phyloP scores from a whole-genome alignment of 2,329 filamentous ascomycete species.

The Penicillium sp. region DNA sequence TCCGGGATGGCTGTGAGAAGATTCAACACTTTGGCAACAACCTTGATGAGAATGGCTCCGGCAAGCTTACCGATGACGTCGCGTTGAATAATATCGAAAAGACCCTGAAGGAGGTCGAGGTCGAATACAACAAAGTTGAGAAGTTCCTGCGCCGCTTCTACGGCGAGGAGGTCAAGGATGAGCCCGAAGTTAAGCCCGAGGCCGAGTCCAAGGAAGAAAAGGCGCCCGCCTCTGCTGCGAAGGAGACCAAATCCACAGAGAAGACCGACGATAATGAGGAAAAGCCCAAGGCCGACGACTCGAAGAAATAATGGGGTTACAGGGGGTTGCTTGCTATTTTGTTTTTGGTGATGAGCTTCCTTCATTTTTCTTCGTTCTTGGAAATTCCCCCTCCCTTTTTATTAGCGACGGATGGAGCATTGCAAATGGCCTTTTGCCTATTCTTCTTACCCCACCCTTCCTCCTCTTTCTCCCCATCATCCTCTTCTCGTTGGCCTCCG shows the following conservation, averaged over 20 bases:
- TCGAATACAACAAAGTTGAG: conserved; percentile 75
- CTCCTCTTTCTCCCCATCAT: conserved; percentile 4
- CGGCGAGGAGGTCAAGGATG: conserved; percentile 43
- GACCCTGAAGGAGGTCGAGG: conserved; percentile 71
- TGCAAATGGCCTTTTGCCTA: conserved; percentile 23
- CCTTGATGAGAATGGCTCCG: conserved; percentile 75
- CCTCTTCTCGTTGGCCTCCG: conserved; percentile 7
- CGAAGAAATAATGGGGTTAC: conserved; percentile 13
- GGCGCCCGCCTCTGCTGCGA: neutral
- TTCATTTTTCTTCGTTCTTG: neutral
- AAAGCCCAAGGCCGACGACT: conserved; percentile 3
- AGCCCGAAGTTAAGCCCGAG: conserved; percentile 10
- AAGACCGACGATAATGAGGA: conserved; percentile 8
- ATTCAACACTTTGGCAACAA: conserved; percentile 89
- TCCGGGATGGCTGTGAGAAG: conserved; percentile 92
- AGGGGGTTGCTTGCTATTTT: conserved; percentile 12
- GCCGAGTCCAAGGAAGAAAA: conserved; percentile 13
- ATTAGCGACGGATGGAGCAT: conserved; percentile 33
- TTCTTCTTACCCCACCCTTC: conserved; percentile 15
- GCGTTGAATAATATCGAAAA: conserved; percentile 71
- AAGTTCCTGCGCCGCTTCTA: conserved; percentile 72
- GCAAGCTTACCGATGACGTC: conserved; percentile 66
- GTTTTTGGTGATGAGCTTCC: conserved; percentile 2
- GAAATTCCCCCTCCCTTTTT: conserved; percentile 10
- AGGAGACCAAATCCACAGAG: conserved; percentile 17